Evolutionary conservation across 192 early-diverging fungal species (phyloP).

Genomic region (Coemansia sp.): DNA sequence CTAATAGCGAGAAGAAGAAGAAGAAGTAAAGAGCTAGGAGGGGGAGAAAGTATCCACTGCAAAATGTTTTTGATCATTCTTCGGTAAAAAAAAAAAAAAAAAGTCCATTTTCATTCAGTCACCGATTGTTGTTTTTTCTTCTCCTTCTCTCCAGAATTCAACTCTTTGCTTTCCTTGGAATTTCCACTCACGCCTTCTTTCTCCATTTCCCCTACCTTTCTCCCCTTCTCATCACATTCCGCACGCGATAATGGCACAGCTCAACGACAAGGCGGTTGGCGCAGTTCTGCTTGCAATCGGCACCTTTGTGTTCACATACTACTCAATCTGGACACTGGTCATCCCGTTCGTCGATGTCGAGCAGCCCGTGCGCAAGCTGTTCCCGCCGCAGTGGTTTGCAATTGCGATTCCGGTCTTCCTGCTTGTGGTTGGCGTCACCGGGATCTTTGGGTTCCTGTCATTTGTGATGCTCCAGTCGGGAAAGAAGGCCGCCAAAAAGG

Average conservation of each 20-base stretch:
- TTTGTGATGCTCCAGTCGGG: slow-evolving; percentile 81
- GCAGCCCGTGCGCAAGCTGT: slow-evolving; percentile 72
- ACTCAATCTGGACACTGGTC: slow-evolving; percentile 86
- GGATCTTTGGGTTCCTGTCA: slow-evolving; percentile 75
- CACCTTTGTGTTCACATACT: slow-evolving; percentile 79
- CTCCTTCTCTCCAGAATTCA: neutral
- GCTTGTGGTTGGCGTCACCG: slow-evolving; percentile 75
- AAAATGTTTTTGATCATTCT: neutral
- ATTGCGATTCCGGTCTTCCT: slow-evolving; percentile 83
- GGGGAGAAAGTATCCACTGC: neutral
- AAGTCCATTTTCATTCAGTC: neutral
- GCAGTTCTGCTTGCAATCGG: slow-evolving; percentile 68
- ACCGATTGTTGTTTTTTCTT: neutral
- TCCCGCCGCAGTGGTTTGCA: slow-evolving; percentile 83
- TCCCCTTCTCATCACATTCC: neutral
- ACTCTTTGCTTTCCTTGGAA: slow-evolving; percentile 1
- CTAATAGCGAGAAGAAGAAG: neutral
- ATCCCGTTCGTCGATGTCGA: slow-evolving; percentile 83
- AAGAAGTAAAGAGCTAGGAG: neutral
- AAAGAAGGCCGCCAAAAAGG: slow-evolving; percentile 74
- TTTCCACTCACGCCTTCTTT: neutral
- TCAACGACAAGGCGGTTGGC: slow-evolving; percentile 78
- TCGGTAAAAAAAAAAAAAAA: neutral
- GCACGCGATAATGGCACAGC: slow-evolving; percentile 39
- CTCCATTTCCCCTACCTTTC: neutral